Conservation (phyloP, 768 basidiomycete species). For the Lyophyllum decastes region DNA sequence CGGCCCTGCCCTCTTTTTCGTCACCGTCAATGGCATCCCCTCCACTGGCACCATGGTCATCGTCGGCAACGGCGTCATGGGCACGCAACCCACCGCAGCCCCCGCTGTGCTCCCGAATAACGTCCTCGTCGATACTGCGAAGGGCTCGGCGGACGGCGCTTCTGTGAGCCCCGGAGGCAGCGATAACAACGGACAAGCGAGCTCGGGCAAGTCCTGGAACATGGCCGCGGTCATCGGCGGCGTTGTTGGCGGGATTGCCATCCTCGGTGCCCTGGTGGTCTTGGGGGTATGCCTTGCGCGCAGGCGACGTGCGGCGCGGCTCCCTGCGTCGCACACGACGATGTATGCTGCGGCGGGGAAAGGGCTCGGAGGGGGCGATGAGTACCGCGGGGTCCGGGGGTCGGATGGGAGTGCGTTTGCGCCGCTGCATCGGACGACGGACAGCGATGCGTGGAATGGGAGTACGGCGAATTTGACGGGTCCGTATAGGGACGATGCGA, state of each 20-base stretch:
- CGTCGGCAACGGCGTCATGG: constrained; percentile 80
- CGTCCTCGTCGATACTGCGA: constrained; percentile 43
- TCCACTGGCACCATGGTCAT: constrained; percentile 76
- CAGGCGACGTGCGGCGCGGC: constrained; percentile 36
- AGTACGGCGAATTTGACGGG: constrained; percentile 48
- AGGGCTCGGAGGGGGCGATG: not conserved
- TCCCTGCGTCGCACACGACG: not conserved
- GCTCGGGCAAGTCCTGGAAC: not conserved
- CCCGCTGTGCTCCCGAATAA: constrained; percentile 51
- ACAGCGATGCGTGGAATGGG: constrained; percentile 57
- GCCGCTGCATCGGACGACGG: constrained; percentile 63
- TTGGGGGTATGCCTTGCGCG: constrained; percentile 25
- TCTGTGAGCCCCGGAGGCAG: not conserved
- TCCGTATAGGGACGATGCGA: constrained; percentile 32
- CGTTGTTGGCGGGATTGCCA: constrained; percentile 1
- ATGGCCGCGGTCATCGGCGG: constrained; percentile 4
- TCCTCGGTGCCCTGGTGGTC: constrained; percentile 2
- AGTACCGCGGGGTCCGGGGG: constrained; percentile 31
- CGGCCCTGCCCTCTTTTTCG: constrained; percentile 83
- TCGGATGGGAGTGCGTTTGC: constrained; percentile 70
- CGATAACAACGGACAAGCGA: too few relatives aligned
- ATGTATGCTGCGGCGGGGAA: too few relatives aligned
- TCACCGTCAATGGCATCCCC: constrained; percentile 84
- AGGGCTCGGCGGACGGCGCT: constrained; percentile 23
- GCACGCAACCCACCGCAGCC: constrained; percentile 56